A percentile compares a stretch with the other conserved stretches of the same genome.
Evolutionary conservation across 2,329 filamentous ascomycete species (phyloP).

Genomic region (Exophiala spinifera): DNA sequence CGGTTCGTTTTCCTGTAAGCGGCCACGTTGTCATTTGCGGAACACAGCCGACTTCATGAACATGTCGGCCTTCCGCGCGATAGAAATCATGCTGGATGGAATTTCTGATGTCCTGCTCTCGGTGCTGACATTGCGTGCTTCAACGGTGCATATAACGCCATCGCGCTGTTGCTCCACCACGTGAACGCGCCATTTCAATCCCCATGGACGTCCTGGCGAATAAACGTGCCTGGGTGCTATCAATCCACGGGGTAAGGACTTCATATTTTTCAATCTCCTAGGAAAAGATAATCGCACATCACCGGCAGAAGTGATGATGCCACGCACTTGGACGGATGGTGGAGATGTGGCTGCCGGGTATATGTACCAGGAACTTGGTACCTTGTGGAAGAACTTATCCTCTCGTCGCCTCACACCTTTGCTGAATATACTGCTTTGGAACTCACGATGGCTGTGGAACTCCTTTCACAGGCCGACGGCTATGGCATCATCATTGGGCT

Average conservation of each 20-base stretch:
- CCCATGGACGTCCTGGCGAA: conserved; percentile 1
- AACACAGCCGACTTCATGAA: no score
- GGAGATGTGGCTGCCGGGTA: conserved; percentile 3
- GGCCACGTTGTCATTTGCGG: no score
- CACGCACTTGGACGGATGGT: background rate
- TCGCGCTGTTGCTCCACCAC: conserved; percentile 9
- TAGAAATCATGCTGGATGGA: no score
- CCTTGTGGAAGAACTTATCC: background rate
- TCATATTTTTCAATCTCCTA: background rate
- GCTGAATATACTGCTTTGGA: background rate
- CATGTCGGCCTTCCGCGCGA: no score
- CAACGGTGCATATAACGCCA: conserved; percentile 11
- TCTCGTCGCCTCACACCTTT: background rate
- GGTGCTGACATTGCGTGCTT: conserved; percentile 7
- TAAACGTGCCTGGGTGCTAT: background rate
- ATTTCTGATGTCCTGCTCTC: no score
- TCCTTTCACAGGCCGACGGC: conserved; percentile 37
- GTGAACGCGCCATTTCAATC: conserved; percentile 5
- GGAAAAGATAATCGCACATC: background rate
- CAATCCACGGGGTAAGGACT: background rate
- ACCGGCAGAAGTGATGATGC: background rate
- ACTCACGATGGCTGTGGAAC: conserved; percentile 16
- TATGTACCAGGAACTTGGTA: conserved; percentile 1
- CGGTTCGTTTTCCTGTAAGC: no score
- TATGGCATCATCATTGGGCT: conserved; percentile 52